Evolutionary conservation across 2,329 filamentous ascomycete species (phyloP).

Genomic region (Botryotinia convoluta): DNA sequence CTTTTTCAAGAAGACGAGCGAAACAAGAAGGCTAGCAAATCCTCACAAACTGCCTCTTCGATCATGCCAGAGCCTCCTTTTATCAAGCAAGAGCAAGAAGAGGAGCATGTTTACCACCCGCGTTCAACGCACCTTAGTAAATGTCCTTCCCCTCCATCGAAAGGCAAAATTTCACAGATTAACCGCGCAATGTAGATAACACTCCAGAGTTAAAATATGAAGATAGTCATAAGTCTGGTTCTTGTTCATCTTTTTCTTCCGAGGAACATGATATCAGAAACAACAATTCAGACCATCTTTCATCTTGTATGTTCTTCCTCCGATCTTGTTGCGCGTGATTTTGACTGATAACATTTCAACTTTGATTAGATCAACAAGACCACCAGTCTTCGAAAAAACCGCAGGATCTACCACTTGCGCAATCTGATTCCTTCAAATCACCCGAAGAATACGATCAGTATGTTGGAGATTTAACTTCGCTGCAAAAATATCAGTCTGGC

Average conservation of each 20-base stretch:
- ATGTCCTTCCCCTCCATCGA: not conserved
- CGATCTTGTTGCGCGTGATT: not conserved
- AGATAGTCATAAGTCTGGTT: not conserved
- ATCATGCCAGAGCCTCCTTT: not conserved
- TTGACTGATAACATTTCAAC: not conserved
- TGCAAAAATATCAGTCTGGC: not conserved
- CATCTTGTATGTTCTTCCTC: not conserved
- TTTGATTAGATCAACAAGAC: not conserved
- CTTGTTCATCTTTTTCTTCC: not conserved
- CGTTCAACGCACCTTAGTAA: not conserved
- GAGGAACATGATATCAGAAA: not conserved
- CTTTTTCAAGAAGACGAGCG: not conserved
- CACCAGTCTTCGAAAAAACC: rapidly evolving
- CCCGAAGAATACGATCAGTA: not conserved
- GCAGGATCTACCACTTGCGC: not conserved
- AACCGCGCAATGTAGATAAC: not conserved
- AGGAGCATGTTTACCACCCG: not conserved
- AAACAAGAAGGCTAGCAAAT: not conserved
- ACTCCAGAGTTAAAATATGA: not conserved
- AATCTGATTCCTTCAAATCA: not conserved
- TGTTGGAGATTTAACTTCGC: not conserved
- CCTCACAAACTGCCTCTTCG: not conserved
- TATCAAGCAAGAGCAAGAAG: not conserved
- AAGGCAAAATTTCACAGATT: not conserved
- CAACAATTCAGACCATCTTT: not conserved